Base-by-base conservation (phyloP, 805 yeast genomes). In the Candida patagonica region DNA sequence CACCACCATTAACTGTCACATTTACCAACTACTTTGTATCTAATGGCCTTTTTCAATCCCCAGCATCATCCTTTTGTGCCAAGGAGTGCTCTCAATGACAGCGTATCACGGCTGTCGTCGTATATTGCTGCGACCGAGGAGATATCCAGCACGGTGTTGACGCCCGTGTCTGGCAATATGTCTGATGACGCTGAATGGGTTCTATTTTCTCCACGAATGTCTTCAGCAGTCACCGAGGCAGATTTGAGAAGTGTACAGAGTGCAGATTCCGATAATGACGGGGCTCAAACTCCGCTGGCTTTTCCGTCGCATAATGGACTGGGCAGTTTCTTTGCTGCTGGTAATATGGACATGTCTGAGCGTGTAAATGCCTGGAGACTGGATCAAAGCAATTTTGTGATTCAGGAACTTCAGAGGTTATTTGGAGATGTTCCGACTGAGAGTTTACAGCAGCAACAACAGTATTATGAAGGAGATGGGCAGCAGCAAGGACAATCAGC, bases 321-420 rank as follows among this genome's bases (percentile, higher is more conserved):
- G 27, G 65, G 64, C 24, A 45, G 58, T 38, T 58, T 60, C 42
- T 26, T 43, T 22, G 20, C 40, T 2, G 50, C 45, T 3, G 41
- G 54, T 8, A 43, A 51, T 13, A 20, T 33, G 19, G 65, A 63
- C 20, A 34, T 59, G 26, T 47, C 55, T 29, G 64, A 60, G 16
- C 55, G 68, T 13, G 54, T 64, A 30, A 61, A 63, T 46, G 61
- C 61, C 15, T 64, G 69, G 69, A 44, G 68, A 19, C 45, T 63
- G 16, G 64, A 60, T 42, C 68, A 64, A 49, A 54, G 62, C 10
- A 53, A 54, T 40, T 52, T 53, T 6, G 48, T 59, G 9, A 39
- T 48, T 32, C 50, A 50, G 29, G 60, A 58, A 42, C 45, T 56
- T 26, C 52, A 49, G 39, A 45, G 49, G 22, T 42, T 57, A 4